Conservation (phyloP, 108 stramenopile species). For the Skeletonema potamos region DNA sequence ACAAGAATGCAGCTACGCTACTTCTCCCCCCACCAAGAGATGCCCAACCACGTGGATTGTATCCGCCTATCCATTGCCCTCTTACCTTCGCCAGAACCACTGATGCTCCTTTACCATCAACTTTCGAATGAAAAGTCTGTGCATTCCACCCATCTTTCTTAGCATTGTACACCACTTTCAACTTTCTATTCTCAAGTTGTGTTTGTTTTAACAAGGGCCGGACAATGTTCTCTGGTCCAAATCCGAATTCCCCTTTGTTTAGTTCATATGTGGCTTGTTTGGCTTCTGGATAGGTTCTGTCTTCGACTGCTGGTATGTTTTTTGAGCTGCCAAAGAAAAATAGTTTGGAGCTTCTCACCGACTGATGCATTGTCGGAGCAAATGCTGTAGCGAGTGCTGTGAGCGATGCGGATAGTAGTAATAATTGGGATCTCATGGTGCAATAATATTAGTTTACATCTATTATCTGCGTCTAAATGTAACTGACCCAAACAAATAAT, state of each 20-base stretch:
- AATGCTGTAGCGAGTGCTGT: background rate
- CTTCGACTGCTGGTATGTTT: constrained; percentile 4
- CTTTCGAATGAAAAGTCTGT: constrained; percentile 46
- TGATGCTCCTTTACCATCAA: constrained; percentile 71
- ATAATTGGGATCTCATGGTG: background rate
- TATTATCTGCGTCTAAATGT: too few species aligned
- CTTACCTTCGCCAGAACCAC: constrained; percentile 50
- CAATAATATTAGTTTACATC: too few species aligned
- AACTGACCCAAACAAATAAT: too few species aligned
- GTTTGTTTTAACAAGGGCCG: constrained; percentile 64
- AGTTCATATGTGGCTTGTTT: constrained; percentile 43
- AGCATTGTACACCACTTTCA: constrained; percentile 61
- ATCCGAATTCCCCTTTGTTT: constrained; percentile 3
- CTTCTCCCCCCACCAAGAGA: constrained; percentile 59
- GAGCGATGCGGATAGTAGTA: background rate
- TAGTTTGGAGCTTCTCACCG: background rate
- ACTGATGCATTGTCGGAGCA: background rate
- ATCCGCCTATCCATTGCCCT: constrained; percentile 54
- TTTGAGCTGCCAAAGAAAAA: background rate
- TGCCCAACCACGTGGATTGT: constrained; percentile 76
- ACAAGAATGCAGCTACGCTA: constrained; percentile 62
- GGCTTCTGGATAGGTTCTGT: constrained; percentile 29
- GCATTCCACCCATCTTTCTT: constrained; percentile 59
- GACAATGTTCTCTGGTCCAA: constrained; percentile 33
- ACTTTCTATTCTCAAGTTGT: constrained; percentile 58